These are phyloP conservation scores for Emmonsia crescens DNA, from an alignment of 2,329 filamentous ascomycete genomes.

Conservation along the genomic window DNA sequence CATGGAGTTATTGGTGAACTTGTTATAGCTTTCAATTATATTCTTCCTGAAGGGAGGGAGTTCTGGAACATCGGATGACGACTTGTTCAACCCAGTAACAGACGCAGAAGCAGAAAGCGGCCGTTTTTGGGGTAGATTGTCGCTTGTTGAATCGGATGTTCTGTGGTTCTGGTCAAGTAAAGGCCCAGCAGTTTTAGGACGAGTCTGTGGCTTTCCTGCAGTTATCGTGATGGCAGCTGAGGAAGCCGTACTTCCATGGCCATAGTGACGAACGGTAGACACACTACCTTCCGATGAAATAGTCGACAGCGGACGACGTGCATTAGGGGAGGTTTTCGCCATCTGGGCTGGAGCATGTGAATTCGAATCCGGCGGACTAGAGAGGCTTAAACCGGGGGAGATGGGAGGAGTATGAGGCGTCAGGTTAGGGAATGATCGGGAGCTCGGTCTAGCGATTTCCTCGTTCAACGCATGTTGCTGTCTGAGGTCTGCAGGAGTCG, in stretches of 20 bases:
- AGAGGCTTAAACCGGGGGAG: slow-evolving; percentile 17
- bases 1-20: not conserved
- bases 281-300: slow-evolving; percentile 74
- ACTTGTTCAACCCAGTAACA: slow-evolving; percentile 6
- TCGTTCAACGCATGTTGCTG: slow-evolving; percentile 20
- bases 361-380: slow-evolving; percentile 3
- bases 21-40: not conserved
- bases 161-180: slow-evolving; percentile 23
- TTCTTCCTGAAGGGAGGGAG: not conserved
- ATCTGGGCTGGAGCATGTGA: not conserved
- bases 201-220: slow-evolving; percentile 17
- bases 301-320: slow-evolving; percentile 65
- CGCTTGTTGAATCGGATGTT: slow-evolving; percentile 10
- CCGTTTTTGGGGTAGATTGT: slow-evolving; percentile 23
- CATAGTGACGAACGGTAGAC: slow-evolving; percentile 59
- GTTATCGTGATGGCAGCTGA: slow-evolving; percentile 15
- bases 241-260: slow-evolving; percentile 46
- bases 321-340: slow-evolving; percentile 39
- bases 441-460: slow-evolving; percentile 22
- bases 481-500: slow-evolving; percentile 35
- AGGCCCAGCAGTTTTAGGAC: slow-evolving; percentile 37
- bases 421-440: slow-evolving; percentile 24
- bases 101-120: slow-evolving; percentile 31
- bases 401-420: slow-evolving; percentile 23
- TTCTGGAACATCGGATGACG: not conserved